These are phyloP conservation scores for Xylaria grammica DNA, from an alignment of 495 filamentous ascomycete genomes.

Conservation along the genomic window DNA sequence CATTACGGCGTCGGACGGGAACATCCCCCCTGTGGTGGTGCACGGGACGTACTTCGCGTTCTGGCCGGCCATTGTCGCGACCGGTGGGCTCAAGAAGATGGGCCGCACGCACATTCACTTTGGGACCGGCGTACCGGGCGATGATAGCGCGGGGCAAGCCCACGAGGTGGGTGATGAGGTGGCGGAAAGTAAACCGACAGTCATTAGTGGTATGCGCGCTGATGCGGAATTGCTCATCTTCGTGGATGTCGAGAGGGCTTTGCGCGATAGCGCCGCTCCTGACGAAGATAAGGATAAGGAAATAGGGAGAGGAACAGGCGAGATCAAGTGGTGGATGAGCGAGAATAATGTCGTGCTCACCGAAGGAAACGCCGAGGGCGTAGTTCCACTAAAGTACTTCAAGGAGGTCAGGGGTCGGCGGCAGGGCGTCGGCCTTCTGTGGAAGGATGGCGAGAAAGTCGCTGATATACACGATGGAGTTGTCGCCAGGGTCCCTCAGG, in stretches of 20 bases:
- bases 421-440: slow-evolving; percentile 66
- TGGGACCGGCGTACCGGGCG: slow-evolving; percentile 65
- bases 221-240: slow-evolving; percentile 82
- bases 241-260: slow-evolving; percentile 70
- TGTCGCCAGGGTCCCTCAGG: slow-evolving; percentile 27
- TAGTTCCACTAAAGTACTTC: slow-evolving; percentile 51
- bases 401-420: slow-evolving; percentile 62
- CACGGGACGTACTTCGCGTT: slow-evolving; percentile 85
- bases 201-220: slow-evolving; percentile 84
- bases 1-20: slow-evolving; percentile 55
- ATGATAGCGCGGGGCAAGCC: slow-evolving; percentile 55
- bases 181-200: slow-evolving; percentile 39
- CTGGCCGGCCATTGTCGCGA: slow-evolving; percentile 72
- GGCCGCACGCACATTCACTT: slow-evolving; percentile 86
- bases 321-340: slow-evolving; percentile 80
- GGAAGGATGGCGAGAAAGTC: slow-evolving; percentile 66
- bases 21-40: slow-evolving; percentile 66
- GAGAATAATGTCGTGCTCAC: slow-evolving; percentile 79
- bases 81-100: slow-evolving; percentile 82
- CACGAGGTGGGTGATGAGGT: slow-evolving; percentile 65
- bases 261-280: slow-evolving; percentile 41
- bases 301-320: slow-evolving; percentile 51
- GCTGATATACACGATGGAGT: slow-evolving; percentile 58
- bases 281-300: not conserved
- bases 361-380: slow-evolving; percentile 52